Evolutionary conservation across 2,329 filamentous ascomycete species (phyloP).

Genomic region (Hortaea sp.): DNA sequence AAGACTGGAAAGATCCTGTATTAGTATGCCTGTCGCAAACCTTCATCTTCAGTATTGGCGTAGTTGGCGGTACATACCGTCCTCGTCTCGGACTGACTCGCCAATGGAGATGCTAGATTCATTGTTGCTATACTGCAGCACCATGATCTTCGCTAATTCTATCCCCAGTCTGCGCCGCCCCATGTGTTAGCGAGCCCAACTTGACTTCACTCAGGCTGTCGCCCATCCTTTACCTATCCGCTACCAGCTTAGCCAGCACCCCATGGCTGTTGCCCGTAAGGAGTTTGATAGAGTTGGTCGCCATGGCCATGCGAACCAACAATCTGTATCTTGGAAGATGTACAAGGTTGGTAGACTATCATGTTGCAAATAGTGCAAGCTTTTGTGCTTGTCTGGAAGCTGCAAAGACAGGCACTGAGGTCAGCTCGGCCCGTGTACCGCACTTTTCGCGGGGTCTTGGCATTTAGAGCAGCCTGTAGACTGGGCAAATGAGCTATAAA

Average conservation of each 20-base stretch:
- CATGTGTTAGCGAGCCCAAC: background rate
- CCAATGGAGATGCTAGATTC: slow-evolving; percentile 88
- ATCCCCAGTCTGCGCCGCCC: slow-evolving; percentile 53
- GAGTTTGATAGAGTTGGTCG: slow-evolving; percentile 64
- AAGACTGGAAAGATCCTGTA: slow-evolving; percentile 50
- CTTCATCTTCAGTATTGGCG: background rate
- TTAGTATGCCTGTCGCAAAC: background rate
- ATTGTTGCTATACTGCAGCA: slow-evolving; percentile 76
- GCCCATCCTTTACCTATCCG: slow-evolving; percentile 45
- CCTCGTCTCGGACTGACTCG: slow-evolving; percentile 92
- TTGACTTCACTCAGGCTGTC: background rate
- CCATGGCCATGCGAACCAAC: slow-evolving; percentile 39
- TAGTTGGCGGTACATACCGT: slow-evolving; percentile 46
- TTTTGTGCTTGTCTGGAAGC: background rate
- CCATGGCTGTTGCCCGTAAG: slow-evolving; percentile 68
- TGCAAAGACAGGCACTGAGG: background rate
- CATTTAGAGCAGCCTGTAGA: background rate
- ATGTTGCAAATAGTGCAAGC: slow-evolving; percentile 3
- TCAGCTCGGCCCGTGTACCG: background rate
- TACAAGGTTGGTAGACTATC: background rate
- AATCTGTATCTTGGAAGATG: background rate
- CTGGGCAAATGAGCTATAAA: too few species aligned
- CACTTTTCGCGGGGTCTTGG: slow-evolving; percentile 1
- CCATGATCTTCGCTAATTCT: slow-evolving; percentile 68
- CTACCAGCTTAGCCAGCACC: slow-evolving; percentile 58